phyloP scores from a whole-genome alignment of 1,139 yeast species.

The Geotrichum cucujoidarum region DNA sequence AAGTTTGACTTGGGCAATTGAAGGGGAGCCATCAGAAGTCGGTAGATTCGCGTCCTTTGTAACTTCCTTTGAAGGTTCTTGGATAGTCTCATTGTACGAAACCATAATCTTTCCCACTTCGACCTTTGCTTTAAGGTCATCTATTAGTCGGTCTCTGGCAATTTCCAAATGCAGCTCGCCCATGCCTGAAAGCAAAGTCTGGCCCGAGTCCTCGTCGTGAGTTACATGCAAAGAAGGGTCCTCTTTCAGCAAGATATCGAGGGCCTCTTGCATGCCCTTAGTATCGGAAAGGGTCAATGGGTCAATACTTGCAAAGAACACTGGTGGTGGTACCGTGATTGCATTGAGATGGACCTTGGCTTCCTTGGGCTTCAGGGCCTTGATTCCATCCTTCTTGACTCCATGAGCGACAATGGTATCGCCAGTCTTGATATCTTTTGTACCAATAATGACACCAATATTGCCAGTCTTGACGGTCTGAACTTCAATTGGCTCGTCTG shows the following conservation, averaged over 20 bases:
- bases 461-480: slow-evolving; percentile 63
- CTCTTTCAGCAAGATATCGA: slow-evolving; percentile 63
- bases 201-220: slow-evolving; percentile 83
- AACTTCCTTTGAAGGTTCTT: slow-evolving; percentile 27
- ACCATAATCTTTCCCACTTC: slow-evolving; percentile 80
- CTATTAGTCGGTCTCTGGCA: slow-evolving; percentile 67
- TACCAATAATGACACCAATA: slow-evolving; percentile 82
- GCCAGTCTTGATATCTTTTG: slow-evolving; percentile 78
- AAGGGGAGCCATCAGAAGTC: slow-evolving; percentile 16
- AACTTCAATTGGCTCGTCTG: slow-evolving; percentile 75
- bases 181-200: slow-evolving; percentile 86
- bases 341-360: slow-evolving; percentile 57
- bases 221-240: slow-evolving; percentile 71
- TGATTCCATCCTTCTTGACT: slow-evolving; percentile 47
- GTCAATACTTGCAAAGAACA: slow-evolving; percentile 78
- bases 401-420: slow-evolving; percentile 70
- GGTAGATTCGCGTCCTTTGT: slow-evolving; percentile 26
- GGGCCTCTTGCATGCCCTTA: slow-evolving; percentile 60
- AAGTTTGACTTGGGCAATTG: slow-evolving; percentile 37
- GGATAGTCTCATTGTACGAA: slow-evolving; percentile 74
- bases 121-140: slow-evolving; percentile 77
- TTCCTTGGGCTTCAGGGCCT: slow-evolving; percentile 34
- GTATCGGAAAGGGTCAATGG: slow-evolving; percentile 82
- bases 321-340: slow-evolving; percentile 85
- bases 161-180: slow-evolving; percentile 93